phyloP scores from a whole-genome alignment of 345 rosid genomes.

The Camelina sativa region DNA sequence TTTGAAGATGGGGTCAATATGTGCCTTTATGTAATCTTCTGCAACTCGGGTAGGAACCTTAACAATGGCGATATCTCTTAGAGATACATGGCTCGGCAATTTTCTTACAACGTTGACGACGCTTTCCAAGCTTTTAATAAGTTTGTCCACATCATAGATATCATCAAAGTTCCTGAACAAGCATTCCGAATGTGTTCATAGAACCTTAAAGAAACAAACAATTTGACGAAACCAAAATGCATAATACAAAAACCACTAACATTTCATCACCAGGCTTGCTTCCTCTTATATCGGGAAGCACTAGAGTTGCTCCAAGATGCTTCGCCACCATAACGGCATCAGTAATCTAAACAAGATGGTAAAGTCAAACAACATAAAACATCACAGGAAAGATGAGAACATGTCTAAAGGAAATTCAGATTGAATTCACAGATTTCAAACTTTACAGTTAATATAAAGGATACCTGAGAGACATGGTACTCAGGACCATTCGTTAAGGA shows the following conservation, averaged over 20 bases:
- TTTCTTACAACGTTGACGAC: conserved; percentile 67
- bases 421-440: neutral
- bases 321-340: conserved; percentile 90
- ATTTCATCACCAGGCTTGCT: conserved; percentile 85
- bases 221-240: neutral
- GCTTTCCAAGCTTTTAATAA: conserved; percentile 68
- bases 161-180: conserved; percentile 85
- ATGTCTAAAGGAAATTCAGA: neutral
- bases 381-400: neutral
- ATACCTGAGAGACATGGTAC: conserved; percentile 97
- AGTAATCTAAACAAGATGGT: conserved; percentile 52
- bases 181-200: conserved; percentile 11
- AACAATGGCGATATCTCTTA: conserved; percentile 68
- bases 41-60: conserved; percentile 87
- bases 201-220: conserved; percentile 4
- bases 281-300: conserved; percentile 94
- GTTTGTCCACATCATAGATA: conserved; percentile 78
- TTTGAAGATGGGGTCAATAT: conserved; percentile 68
- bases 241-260: conserved; percentile 45
- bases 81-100: conserved; percentile 63
- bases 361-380: neutral
- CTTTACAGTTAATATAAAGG: neutral
- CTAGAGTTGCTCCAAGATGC: conserved; percentile 76
- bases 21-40: conserved; percentile 73
- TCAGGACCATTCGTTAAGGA: conserved; percentile 98